Base-by-base conservation (phyloP, 305 asterid species). In the Coffea humblotiana region DNA sequence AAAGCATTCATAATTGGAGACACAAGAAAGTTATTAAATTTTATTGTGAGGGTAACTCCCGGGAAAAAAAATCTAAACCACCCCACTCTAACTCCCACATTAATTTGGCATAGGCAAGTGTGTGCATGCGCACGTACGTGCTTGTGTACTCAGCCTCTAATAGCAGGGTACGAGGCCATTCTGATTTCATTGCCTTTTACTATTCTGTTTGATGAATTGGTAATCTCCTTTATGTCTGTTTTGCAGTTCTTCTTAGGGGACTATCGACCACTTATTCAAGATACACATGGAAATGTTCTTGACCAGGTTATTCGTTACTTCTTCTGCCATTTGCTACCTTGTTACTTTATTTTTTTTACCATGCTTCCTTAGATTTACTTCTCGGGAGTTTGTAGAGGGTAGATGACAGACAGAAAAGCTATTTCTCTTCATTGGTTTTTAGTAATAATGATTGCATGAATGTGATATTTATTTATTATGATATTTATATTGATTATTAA, bases 201-300 rank as follows among this genome's bases (percentile, higher is more conserved):
- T 2, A 23, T 40, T 60, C 25, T 56, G 71, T 29, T 15, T 61
- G 3, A 25, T 25, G 71, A 77, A 83, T 87, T 63, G 60, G 60
- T 82, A 58, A 43, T 81, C 66, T 74, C 47, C 32, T 82, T 66
- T 83, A 64, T 81, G 88, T 80, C 81, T 89, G 79, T 79, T 79
- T 72, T 60, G 82, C 96, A 96, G 99, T 96, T 96, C 86, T 96
- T 96, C 83, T 86, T 96, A 72, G 99, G 99, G 77, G 99, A 96
- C 78, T 96, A 92, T 86, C 96, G 99, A 67, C 99, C 99, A 77
- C 94, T 94, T 77, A 86, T 92, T 86, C 98, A 94, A 81, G 99
- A 96, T 84, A 84, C 97, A 68, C 94, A 91, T 77, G 99, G 98
- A 82, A 94, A 96, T 91, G 97, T 91, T 84, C 97, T 96, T 79